Percentiles rank a stretch among this genome's conserved stretches.
phyloP scores from a whole-genome alignment of 2,329 filamentous ascomycete species.

The Amauroascus niger region DNA sequence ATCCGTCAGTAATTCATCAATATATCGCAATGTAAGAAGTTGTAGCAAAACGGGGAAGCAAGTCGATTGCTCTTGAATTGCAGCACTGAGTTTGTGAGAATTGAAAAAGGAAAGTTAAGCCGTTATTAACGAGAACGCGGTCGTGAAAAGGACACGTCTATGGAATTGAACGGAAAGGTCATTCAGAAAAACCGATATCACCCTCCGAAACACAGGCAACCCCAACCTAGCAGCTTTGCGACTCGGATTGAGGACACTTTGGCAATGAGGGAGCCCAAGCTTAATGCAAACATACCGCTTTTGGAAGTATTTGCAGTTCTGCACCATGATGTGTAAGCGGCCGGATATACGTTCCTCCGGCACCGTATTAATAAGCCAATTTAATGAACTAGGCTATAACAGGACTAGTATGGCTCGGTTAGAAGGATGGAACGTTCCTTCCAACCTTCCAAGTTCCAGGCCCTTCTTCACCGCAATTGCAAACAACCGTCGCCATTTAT shows the following conservation, averaged over 20 bases:
- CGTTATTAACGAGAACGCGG: neutral
- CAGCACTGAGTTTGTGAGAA: neutral
- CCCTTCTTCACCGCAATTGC: too few species aligned
- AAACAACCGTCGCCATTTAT: too few species aligned
- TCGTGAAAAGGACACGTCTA: conserved; percentile 17
- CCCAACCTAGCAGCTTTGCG: neutral
- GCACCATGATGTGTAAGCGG: neutral
- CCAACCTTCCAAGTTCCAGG: too few species aligned
- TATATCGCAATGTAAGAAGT: neutral
- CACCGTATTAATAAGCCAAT: neutral
- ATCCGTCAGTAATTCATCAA: conserved; percentile 6
- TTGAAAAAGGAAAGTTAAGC: neutral
- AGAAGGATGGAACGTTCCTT: too few species aligned
- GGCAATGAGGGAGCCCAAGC: conserved; percentile 13
- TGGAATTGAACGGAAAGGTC: neutral
- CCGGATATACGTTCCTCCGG: neutral
- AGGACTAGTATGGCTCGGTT: neutral
- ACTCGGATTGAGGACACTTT: conserved; percentile 19
- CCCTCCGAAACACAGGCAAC: conserved; percentile 5
- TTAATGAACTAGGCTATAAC: neutral
- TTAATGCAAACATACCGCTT: conserved; percentile 16
- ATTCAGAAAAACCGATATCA: conserved; percentile 2
- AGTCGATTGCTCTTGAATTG: conserved; percentile 11
- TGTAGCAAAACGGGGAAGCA: neutral
- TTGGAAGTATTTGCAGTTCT: conserved; percentile 13